Evolutionary conservation across 192 early-diverging fungal species (phyloP), one percentile per base, ranked within the genome.

Genomic region (Phlyctochytrium planicorne): DNA sequence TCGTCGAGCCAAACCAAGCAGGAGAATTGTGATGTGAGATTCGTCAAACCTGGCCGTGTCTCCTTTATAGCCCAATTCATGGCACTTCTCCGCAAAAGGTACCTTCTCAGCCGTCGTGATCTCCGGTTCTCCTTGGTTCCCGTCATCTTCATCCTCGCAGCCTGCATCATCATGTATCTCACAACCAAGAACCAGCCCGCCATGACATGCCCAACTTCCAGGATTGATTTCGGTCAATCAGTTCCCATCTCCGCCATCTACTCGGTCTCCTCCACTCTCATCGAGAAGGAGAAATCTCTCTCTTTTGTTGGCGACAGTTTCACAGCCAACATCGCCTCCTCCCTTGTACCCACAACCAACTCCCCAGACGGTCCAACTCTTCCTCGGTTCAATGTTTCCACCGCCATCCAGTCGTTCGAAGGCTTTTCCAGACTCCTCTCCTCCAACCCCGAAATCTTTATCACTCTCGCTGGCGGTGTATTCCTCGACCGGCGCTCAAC

Each of bases 121-220:
- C 69, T 65, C 2, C 75, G 68, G 14, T 64, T 62, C 66, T 70
- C 14, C 12, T n/a, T 47, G 30, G 53, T 53, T 72, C 65, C 61
- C 72, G 73, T 50, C 80, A 52, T 25, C 76, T 71, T 57, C 74
- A 76, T 29, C 59, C 1, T 72, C 71, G 25, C 63, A 70, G 2
- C 76, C 33, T 24, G 64, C 25, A 52, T 68, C n/a, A 55, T 27
- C 37, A 34, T 50, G 16, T 31, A 66, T n/a, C 10, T 61, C 29
- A 29, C 60, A 61, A 32, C 6, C 0, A 30, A 24, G 17, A 35
- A 53, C 10, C 17, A 32, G 25, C 16, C 25, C 81, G 72, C 37
- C 66, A 27, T 66, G 3, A 62, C 23, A 24, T 34, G 29, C 24
- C 59, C 59, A 25, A 20, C 40, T 40, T 53, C 40, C 36, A 25